These are phyloP conservation scores for Boletus insuetus DNA, from an alignment of 768 basidiomycete species.

Conservation along the genomic window DNA sequence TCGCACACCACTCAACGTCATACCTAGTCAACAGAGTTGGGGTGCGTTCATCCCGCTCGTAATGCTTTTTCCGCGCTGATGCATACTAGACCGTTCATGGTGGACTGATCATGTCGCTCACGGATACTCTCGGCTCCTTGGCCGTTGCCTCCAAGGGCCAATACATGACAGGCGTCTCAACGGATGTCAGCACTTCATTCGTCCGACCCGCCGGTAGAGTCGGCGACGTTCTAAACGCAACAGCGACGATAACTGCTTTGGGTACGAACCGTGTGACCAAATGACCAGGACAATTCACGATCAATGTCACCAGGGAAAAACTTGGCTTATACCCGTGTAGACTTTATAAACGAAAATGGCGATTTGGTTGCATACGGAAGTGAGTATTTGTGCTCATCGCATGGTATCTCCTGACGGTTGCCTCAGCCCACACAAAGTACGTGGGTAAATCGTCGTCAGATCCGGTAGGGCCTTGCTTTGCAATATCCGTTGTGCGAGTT, in stretches of 20 bases:
- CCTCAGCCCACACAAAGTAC: conserved; percentile 80
- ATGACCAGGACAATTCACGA: background rate
- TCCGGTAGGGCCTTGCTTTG: conserved; percentile 28
- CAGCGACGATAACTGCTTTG: conserved; percentile 65
- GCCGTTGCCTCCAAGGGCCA: conserved; percentile 81
- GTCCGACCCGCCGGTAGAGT: conserved; percentile 70
- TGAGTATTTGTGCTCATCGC: conserved; percentile 34
- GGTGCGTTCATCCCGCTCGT: conserved; percentile 39
- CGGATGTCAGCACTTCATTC: conserved; percentile 77
- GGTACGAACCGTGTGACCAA: conserved; percentile 38
- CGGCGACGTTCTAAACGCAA: conserved; percentile 66
- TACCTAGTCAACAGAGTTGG: conserved; percentile 75
- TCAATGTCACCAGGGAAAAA: conserved; percentile 54
- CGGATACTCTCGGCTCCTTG: conserved; percentile 81
- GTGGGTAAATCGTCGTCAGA: conserved; percentile 62
- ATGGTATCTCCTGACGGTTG: background rate
- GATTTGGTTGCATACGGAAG: conserved; percentile 80
- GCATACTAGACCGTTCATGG: conserved; percentile 60
- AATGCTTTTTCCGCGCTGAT: background rate
- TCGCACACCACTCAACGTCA: background rate
- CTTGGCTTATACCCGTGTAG: conserved; percentile 77
- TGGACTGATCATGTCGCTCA: conserved; percentile 76
- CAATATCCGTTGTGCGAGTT: background rate
- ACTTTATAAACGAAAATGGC: conserved; percentile 64
- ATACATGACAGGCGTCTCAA: conserved; percentile 86